Evolutionary conservation across 2,329 filamentous ascomycete species (phyloP).

Genomic region (Amesomyces nigricolor): DNA sequence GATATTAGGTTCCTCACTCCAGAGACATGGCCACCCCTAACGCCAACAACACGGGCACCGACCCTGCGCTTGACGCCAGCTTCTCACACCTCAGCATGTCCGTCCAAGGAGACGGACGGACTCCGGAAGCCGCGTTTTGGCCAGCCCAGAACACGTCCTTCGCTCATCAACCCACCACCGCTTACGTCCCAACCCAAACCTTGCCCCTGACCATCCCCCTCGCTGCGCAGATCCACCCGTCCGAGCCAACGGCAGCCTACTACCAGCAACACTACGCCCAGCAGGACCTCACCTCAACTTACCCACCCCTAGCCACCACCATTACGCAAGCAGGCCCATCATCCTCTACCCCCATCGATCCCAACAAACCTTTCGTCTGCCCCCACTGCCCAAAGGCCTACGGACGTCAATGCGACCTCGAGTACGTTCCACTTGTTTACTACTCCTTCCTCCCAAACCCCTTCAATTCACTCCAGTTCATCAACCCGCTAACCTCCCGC

Average conservation of each 20-base stretch:
- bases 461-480: not conserved
- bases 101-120: not conserved
- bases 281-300: not conserved
- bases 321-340: not conserved
- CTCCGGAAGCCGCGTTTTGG: too few species aligned
- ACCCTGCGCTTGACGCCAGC: not conserved
- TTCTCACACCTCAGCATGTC: conserved; percentile 1
- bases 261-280: not conserved
- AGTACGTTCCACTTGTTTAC: not conserved
- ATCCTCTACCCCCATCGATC: not conserved
- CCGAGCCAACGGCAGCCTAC: not conserved
- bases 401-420: conserved; percentile 9
- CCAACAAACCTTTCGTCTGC: not conserved
- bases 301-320: not conserved
- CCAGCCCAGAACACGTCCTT: not conserved
- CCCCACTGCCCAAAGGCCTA: not conserved
- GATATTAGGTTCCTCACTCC: conserved; percentile 3
- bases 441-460: not conserved
- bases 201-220: not conserved
- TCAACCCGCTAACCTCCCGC: too few species aligned
- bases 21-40: conserved; percentile 6
- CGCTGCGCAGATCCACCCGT: not conserved
- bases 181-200: not conserved
- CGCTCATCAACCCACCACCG: not conserved
- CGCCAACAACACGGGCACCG: not conserved